Base-by-base conservation (phyloP, 2,329 filamentous ascomycete genomes). In the Fusarium keratoplasticum region DNA sequence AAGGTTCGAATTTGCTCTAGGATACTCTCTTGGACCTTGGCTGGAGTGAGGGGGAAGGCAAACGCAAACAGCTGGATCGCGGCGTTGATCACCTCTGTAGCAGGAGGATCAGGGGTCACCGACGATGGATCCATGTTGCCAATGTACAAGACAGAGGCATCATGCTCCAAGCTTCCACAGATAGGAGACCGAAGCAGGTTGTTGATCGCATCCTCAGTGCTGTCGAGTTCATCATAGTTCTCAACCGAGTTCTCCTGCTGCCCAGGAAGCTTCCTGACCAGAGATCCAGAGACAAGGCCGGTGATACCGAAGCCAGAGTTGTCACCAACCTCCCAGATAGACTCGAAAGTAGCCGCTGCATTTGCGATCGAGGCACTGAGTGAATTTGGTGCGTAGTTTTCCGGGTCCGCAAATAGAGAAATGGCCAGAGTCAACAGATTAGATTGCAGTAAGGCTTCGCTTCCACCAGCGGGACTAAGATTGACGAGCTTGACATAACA, bases 291-390 rank as follows among this genome's bases (percentile, higher is more conserved):
- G 2, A 97, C 91, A 25, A 98, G 86, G 1, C 95, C 94, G 11
- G 94, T 97, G 18, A 99, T 92, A 4, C 97, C 96, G 82, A 98
- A 98, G 1, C 95, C 96, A 77, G 92, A 95, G 79, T 98, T 98
- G 81, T 99, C 96, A 10, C 92, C 93, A 8, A 98, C 90, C 72
- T 98, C 96, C 96, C 96, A 99, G 42, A 99, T 90, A 1, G 92
- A 95, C 78, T 99, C 96, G 78, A 98, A 98, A 4, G 91, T 93
- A 7, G 94, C 95, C 1, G 95, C 94, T 18, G 95, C 94, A 75
- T 93, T 96, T 20, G 96, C 96, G 78, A 99, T 98, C 0, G 95
- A 95, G 16, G 94, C 93, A 78, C 96, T 97, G 57, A 98, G 82
- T 2, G 95, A 96, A 77, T 91, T 96, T 18, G 94, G 92, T 0